Evolutionary conservation across 768 basidiomycete genomes (phyloP).

Genomic region (Xerocomus potaroensis): DNA sequence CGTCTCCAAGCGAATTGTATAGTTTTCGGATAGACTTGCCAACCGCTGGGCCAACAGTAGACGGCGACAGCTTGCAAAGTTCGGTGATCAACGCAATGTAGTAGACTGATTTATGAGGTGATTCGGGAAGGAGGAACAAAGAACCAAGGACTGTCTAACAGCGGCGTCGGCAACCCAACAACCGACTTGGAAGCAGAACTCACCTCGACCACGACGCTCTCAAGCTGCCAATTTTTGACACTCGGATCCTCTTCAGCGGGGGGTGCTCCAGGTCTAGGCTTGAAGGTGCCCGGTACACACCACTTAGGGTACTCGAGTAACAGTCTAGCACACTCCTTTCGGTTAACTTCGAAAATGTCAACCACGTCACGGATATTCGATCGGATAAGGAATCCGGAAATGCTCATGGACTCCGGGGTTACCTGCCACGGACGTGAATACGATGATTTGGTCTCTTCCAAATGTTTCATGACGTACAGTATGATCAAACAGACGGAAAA

Average conservation of each 20-base stretch:
- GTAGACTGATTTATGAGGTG: conserved; percentile 76
- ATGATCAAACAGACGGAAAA: conserved; percentile 62
- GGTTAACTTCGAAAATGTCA: conserved; percentile 91
- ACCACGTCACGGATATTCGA: conserved; percentile 71
- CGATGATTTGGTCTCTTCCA: not conserved
- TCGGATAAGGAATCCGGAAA: conserved; percentile 77
- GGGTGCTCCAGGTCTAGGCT: conserved; percentile 63
- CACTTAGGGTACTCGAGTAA: conserved; percentile 85
- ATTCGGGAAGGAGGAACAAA: conserved; percentile 71
- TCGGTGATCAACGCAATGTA: conserved; percentile 88
- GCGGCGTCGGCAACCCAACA: not conserved
- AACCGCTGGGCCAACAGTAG: conserved; percentile 91
- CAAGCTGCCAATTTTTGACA: conserved; percentile 80
- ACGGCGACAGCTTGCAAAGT: conserved; percentile 89
- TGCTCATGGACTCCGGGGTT: conserved; percentile 69
- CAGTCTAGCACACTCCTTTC: conserved; percentile 89
- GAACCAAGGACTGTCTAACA: conserved; percentile 66
- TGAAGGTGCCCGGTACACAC: conserved; percentile 81
- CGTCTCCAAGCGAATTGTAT: conserved; percentile 74
- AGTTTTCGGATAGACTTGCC: conserved; percentile 92
- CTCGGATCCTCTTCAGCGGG: conserved; percentile 44
- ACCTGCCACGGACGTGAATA: conserved; percentile 41
- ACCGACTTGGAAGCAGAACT: conserved; percentile 6
- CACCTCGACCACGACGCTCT: conserved; percentile 86
- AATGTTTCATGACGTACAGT: conserved; percentile 33